phyloP scores from a whole-genome alignment of 805 yeast species.

The Pichia thaimueangensis region DNA sequence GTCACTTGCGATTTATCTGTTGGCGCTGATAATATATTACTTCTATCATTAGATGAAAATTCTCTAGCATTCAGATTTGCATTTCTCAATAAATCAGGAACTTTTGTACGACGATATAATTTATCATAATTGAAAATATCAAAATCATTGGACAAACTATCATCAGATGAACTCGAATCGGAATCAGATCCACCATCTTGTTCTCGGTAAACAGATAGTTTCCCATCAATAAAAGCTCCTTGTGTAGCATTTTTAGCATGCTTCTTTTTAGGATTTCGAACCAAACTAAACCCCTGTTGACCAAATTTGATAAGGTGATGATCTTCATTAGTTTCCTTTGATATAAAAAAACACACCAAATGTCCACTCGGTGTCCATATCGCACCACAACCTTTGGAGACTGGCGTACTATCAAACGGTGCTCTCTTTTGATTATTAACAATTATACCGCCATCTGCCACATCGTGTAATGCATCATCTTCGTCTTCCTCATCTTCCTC shows the following conservation, averaged over 20 bases:
- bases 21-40: slow-evolving; percentile 31
- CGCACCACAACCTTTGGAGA: slow-evolving; percentile 93
- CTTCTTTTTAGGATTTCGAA: slow-evolving; percentile 25
- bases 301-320: slow-evolving; percentile 41
- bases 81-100: slow-evolving; percentile 45
- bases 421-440: slow-evolving; percentile 18
- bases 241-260: slow-evolving; percentile 21
- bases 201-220: slow-evolving; percentile 13
- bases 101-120: slow-evolving; percentile 41
- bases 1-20: slow-evolving; percentile 32
- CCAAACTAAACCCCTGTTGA: slow-evolving; percentile 46
- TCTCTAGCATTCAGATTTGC: slow-evolving; percentile 26
- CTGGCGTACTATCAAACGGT: slow-evolving; percentile 71
- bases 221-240: slow-evolving; percentile 3
- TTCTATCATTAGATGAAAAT: slow-evolving; percentile 21
- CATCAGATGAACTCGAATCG: slow-evolving; percentile 38
- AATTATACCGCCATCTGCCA: slow-evolving; percentile 10
- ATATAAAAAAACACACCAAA: slow-evolving; percentile 75
- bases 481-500: slow-evolving; percentile 16
- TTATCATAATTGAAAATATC: slow-evolving; percentile 56
- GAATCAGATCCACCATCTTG: slow-evolving; percentile 28
- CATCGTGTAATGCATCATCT: slow-evolving; percentile 24
- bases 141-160: slow-evolving; percentile 63
- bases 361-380: slow-evolving; percentile 76
- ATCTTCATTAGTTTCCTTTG: slow-evolving; percentile 40